A percentile compares a stretch with the other conserved stretches of the same genome.
These are phyloP conservation scores for Jaminaea rosea DNA, from an alignment of 1,284 basidiomycete species.

Conservation along the genomic window DNA sequence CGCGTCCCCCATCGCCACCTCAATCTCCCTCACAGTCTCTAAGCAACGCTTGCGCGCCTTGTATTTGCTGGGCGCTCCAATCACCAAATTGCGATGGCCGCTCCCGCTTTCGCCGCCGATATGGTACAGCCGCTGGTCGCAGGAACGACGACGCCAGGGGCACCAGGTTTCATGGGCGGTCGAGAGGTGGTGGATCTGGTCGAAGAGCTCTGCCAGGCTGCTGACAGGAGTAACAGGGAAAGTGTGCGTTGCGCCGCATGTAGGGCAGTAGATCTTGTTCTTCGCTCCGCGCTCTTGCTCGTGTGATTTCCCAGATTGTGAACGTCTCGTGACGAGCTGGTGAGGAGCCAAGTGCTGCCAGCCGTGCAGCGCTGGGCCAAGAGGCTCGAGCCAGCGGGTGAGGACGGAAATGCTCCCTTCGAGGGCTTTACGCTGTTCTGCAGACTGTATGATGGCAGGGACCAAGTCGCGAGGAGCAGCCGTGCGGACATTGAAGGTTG, in stretches of 20 bases:
- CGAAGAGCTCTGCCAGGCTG: too few species aligned
- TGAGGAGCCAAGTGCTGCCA: constrained; percentile 1
- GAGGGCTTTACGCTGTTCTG: not conserved
- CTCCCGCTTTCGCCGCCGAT: too few species aligned
- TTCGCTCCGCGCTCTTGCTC: not conserved
- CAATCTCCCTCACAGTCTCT: too few species aligned
- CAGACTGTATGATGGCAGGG: not conserved
- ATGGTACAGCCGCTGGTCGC: not conserved
- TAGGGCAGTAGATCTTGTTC: not conserved
- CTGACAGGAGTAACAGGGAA: too few species aligned
- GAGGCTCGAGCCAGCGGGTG: not conserved
- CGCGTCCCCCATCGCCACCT: too few species aligned
- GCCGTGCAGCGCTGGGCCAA: not conserved
- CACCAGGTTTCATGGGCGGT: not conserved
- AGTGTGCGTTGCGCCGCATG: not conserved
- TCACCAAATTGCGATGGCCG: too few species aligned
- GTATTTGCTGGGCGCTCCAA: too few species aligned
- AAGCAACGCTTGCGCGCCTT: too few species aligned
- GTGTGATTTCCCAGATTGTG: too few species aligned
- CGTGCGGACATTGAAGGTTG: not conserved
- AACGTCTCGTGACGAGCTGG: too few species aligned
- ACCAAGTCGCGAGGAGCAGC: too few species aligned
- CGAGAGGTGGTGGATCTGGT: not conserved
- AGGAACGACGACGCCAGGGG: not conserved
- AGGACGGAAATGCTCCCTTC: not conserved